Base-by-base conservation (phyloP, 352 stramenopile species). In the Globisporangium paddicum region DNA sequence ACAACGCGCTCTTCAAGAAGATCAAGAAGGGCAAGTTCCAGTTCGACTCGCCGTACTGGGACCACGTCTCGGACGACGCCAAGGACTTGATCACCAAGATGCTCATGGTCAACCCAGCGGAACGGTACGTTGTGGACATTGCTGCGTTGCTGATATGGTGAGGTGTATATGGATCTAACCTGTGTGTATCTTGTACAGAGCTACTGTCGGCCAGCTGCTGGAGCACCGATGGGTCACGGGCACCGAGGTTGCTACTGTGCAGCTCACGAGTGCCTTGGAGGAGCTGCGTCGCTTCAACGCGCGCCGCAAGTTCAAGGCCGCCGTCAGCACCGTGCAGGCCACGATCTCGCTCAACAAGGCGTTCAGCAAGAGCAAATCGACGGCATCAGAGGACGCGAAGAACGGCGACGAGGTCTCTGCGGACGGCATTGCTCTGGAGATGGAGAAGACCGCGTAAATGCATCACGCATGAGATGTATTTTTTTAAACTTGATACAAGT, bases 1-100 rank as follows among this genome's bases (percentile, higher is more conserved):
- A 98, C 70, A 86, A 89, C 26, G 83, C 89, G 44, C 83, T 98
- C 18, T 98, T 98, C 70, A 88, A 90, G 55, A 98, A 97, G 66
- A 98, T 98, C 68, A 95, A 96, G 68, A 88, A 82, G 51, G 94
- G 91, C 52, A 89, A 96, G 59, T 98, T 96, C 70, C 76, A 98
- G 75, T 98, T 98, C 60, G 92, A 98, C 61, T 88, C 90, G n/a
- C 92, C 97, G 18, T 98, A 98, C 72, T 98, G 94, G 94, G 85
- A 93, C 66, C 79, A 96, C 62, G 86, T 98, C 14, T 97, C 86
- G 32, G 89, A 95, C 46, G 79, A 97, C 50, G 96, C 91, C 46
- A 98, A 98, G 70, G 92, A 98, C 53, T 73, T 98, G 30, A 98
- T 98, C 62, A 78, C 68, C n/a, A 82, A 87, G 63, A 89, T 98